These are phyloP conservation scores for Colletotrichum sp. DNA, from an alignment of 2,329 filamentous ascomycete genomes.

Conservation along the genomic window DNA sequence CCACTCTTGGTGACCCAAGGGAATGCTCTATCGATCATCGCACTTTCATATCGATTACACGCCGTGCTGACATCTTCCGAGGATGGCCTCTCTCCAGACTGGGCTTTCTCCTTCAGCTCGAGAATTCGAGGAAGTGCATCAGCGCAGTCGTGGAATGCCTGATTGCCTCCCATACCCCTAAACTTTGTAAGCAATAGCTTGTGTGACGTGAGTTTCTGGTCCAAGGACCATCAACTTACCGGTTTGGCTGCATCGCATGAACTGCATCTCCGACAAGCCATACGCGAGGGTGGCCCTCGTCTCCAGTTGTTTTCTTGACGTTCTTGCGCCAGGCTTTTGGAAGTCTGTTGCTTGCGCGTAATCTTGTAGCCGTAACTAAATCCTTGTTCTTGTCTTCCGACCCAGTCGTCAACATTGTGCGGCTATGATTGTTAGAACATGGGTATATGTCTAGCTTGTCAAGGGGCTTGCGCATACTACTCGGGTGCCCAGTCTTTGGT, in stretches of 20 bases:
- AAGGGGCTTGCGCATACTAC: background rate
- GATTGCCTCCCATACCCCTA: conserved; percentile 4
- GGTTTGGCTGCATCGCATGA: conserved; percentile 5
- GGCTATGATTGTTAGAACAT: background rate
- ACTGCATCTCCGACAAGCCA: background rate
- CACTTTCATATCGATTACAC: background rate
- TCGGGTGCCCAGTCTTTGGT: background rate
- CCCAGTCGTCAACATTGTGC: background rate
- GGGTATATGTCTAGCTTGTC: background rate
- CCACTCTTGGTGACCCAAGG: background rate
- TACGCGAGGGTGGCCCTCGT: background rate
- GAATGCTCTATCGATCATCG: background rate
- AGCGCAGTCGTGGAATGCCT: background rate
- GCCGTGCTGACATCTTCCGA: background rate
- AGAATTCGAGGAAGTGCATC: background rate
- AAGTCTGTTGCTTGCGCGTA: background rate
- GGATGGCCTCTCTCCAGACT: background rate
- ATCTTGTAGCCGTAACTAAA: background rate
- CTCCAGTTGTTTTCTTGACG: background rate
- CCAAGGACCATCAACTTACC: background rate
- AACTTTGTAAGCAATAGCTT: background rate
- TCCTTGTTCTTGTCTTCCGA: background rate
- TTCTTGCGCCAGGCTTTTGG: background rate
- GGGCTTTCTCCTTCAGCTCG: background rate
- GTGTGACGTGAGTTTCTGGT: background rate